Base-by-base conservation (phyloP, 2,329 filamentous ascomycete species). In the Fusarium anthophilum region DNA sequence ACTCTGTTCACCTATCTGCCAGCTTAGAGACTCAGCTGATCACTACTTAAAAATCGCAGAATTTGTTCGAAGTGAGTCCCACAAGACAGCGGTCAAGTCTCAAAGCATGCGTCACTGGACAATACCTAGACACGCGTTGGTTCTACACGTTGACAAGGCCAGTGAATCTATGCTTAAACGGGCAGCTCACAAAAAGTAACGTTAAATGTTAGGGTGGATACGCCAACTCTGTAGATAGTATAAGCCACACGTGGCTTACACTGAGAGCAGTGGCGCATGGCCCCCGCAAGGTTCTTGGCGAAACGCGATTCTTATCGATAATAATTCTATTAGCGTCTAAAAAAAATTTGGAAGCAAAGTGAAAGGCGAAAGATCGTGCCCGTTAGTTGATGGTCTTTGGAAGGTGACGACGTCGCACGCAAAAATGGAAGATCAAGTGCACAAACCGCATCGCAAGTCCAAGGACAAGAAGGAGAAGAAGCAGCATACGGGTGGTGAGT, bases 391-490 rank as follows among this genome's bases (percentile, higher is more conserved):
- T 70, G 72, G 70, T 73, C 57, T 65, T 76, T 65, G 60, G 68
- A 70, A 73, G 67, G 59, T 64, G 63, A 76, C 75, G 58, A 76
- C 67, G 69, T 59, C 76, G 78, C 82, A 72, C 73, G 76, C 81
- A 82, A 88, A 73, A 77, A 95, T 95, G 93, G 93, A 95, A 81
- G 89, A 94, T 71, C 95, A 98, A 86, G 83, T 88, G 50, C 95
- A 98, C 80, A 91, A 94, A 84, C 90, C 94, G 79, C 96, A 98
- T 87, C 89, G 95, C 79, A 91, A 94, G 80, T 86, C 91, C 37
- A 98, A 98, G 84, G 94, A 96, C 84, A 97, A 97, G 87, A 97
- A 97, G 87, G 90, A 79, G 3, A 79, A 92, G 82, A 79, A 83
- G 79, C 70, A 81, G 75, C 84, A 85, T 54, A 83, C 72, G 15